A percentile compares a stretch with the other conserved stretches of the same genome.
Evolutionary conservation across 345 rosid genomes (phyloP).

Genomic region (Orychophragmus violaceus): DNA sequence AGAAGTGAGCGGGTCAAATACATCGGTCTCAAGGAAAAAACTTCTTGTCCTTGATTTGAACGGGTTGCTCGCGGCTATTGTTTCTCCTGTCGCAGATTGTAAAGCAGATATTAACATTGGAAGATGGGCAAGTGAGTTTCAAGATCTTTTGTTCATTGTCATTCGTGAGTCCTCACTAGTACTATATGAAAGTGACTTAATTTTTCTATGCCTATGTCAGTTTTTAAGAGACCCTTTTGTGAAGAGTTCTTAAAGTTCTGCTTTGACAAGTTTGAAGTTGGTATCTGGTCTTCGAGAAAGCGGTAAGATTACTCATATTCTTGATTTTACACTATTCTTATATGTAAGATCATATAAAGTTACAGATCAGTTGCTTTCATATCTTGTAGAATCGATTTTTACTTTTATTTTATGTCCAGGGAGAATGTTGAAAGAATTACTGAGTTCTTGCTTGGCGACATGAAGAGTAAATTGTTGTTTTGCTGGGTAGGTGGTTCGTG

Average conservation of each 20-base stretch:
- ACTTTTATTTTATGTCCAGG: constrained; percentile 34
- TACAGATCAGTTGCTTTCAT: neutral
- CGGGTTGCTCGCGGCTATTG: constrained; percentile 76
- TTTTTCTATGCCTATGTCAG: constrained; percentile 25
- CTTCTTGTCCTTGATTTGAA: constrained; percentile 87
- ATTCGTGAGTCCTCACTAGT: neutral
- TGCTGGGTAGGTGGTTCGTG: constrained; percentile 86
- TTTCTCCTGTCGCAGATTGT: constrained; percentile 36
- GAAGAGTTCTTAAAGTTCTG: constrained; percentile 47
- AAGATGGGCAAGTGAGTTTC: constrained; percentile 53
- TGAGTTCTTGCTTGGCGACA: constrained; percentile 63
- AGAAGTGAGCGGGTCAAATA: neutral
- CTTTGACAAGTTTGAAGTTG: constrained; percentile 60
- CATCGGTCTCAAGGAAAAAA: constrained; percentile 30
- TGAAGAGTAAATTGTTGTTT: constrained; percentile 67
- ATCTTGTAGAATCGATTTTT: neutral
- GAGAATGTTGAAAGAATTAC: constrained; percentile 48
- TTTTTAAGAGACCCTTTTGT: constrained; percentile 50
- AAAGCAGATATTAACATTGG: constrained; percentile 46
- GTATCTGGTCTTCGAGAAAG: constrained; percentile 49
- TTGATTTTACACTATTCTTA: neutral
- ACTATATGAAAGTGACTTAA: neutral
- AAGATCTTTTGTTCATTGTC: neutral
- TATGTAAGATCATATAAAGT: neutral
- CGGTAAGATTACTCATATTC: constrained; percentile 8